Base-by-base conservation (phyloP, 495 filamentous ascomycete genomes). In the Penicillium simplicissimum region DNA sequence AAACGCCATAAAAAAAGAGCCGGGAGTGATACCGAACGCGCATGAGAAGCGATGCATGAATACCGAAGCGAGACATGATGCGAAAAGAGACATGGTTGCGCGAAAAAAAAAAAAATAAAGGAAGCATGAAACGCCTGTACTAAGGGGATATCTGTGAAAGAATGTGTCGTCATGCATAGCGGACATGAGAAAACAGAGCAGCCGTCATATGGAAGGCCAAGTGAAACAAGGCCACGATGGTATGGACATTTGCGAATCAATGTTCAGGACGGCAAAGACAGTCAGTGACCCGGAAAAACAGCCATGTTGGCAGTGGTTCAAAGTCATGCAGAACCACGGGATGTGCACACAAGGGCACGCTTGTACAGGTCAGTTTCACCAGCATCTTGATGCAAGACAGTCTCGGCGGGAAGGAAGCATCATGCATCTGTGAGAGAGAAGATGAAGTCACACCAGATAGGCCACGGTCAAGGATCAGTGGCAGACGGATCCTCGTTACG, bases 151-250 rank as follows among this genome's bases (percentile, higher is more conserved):
- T 35, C 43, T 47, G 43, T 23, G 13, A 49, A 49, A 6, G 45
- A 49, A 49, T 19, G 52, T 56, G 45, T 66, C 60, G 35, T 64
- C 35, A 63, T 54, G 59, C 59, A 48, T 62, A 53, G 28, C 21
- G 48, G 48, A 47, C 54, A 63, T 66, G 13, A 40, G 60, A 31
- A 19, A 51, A 17, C 17, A 17, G 19, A 45, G 19, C 19, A 45
- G 42, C 9, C 42, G 10, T 21, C 14, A 57, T 42, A 15, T 34
- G 35, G 33, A 54, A 60, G 17, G 40, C n/a, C 33, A 35, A 63
- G 21, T 28, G 52, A 54, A 15, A 19, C 9, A 45, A 45, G 42
- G 28, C 21, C 25, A 56, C 11, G 54, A 55, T 36, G 42, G n/a
- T 6, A 25, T 4, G 23, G 19, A 25, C 31, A 49, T 25, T 31